Evolutionary conservation across 2,329 filamentous ascomycete genomes (phyloP).

Genomic region (Fusarium domesticum): DNA sequence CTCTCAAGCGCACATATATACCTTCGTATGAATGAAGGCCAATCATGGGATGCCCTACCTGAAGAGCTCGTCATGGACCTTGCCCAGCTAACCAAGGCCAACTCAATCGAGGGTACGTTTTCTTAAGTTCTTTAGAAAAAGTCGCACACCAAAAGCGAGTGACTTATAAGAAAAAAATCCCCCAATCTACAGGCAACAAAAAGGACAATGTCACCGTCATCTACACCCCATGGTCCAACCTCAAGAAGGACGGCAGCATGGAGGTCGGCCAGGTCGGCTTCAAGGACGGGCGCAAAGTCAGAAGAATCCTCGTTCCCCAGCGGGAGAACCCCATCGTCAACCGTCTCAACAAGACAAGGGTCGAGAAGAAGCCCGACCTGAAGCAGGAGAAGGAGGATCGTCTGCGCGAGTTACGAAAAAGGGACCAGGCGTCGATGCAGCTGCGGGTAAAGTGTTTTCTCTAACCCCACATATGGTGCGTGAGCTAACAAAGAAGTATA

Average conservation of each 20-base stretch:
- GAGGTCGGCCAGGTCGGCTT: constrained; percentile 92
- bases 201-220: constrained; percentile 97
- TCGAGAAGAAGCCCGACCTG: constrained; percentile 84
- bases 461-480: too few relatives aligned
- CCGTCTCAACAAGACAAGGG: constrained; percentile 94
- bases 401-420: constrained; percentile 66
- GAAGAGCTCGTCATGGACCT: constrained; percentile 75
- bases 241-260: constrained; percentile 95
- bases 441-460: constrained; percentile 53
- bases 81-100: constrained; percentile 97
- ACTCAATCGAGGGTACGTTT: constrained; percentile 86
- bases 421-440: constrained; percentile 62
- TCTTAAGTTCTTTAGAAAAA: too few relatives aligned
- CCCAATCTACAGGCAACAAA: constrained; percentile 97
- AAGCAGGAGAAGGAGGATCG: constrained; percentile 77
- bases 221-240: constrained; percentile 96
- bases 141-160: too few relatives aligned
- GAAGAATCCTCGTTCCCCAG: constrained; percentile 72
- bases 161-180: background rate
- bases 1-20: constrained; percentile 96
- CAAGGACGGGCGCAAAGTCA: constrained; percentile 83
- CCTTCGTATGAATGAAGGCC: constrained; percentile 73
- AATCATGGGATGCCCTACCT: constrained; percentile 81
- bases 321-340: constrained; percentile 92
- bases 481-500: too few relatives aligned